Evolutionary conservation across 495 filamentous ascomycete genomes (phyloP).

Genomic region (Amphirosellinia nigrospora): DNA sequence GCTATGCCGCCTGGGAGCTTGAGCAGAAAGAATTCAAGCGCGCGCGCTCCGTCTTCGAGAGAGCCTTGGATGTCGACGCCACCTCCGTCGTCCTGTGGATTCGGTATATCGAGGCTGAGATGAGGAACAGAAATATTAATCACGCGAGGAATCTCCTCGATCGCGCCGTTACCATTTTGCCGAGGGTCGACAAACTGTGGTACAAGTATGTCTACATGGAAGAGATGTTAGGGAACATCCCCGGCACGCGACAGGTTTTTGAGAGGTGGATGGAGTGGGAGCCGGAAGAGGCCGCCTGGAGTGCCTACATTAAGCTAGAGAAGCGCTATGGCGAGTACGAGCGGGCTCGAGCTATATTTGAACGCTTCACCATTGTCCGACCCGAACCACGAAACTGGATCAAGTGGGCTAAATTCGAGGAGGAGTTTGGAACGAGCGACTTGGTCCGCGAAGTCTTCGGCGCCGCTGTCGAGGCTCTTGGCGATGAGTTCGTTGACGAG

Average conservation of each 20-base stretch:
- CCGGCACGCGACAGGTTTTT: conserved; percentile 92
- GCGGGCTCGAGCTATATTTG: conserved; percentile 82
- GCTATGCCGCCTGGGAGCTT: conserved; percentile 95
- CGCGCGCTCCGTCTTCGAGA: conserved; percentile 94
- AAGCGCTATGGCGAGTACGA: conserved; percentile 92
- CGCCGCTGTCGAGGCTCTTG: conserved; percentile 84
- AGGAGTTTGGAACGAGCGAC: conserved; percentile 90
- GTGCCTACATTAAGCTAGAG: conserved; percentile 94
- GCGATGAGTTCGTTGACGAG: conserved; percentile 97
- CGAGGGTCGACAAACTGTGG: conserved; percentile 93
- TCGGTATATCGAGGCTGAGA: conserved; percentile 93
- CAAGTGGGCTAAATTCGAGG: conserved; percentile 97
- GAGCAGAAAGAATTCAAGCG: conserved; percentile 98
- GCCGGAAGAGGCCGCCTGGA: conserved; percentile 94
- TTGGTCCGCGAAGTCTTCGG: conserved; percentile 93
- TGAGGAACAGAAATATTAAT: conserved; percentile 96
- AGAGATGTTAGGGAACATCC: conserved; percentile 90
- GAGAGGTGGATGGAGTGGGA: conserved; percentile 99
- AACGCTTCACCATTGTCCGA: conserved; percentile 90
- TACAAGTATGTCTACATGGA: conserved; percentile 99
- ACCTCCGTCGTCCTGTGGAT: conserved; percentile 84
- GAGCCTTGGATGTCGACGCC: conserved; percentile 89
- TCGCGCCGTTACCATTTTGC: conserved; percentile 90
- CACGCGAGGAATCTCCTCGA: conserved; percentile 95
- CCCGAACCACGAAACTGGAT: conserved; percentile 97